Evolutionary conservation across 2,329 filamentous ascomycete species (phyloP).

Genomic region (Talaromyces sp.): DNA sequence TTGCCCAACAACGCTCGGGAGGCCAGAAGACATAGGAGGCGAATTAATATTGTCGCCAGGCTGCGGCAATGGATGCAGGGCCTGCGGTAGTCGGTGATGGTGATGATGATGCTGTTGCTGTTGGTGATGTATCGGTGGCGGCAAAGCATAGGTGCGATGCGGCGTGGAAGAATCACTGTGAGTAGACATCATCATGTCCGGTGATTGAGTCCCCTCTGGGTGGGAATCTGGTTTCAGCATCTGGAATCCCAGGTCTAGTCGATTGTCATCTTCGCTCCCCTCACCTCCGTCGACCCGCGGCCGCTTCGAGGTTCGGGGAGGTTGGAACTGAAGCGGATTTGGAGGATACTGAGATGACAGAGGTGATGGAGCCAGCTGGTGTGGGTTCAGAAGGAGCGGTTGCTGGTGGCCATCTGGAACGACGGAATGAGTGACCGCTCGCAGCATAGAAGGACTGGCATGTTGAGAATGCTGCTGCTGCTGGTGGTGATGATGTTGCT

Average conservation of each 20-base stretch:
- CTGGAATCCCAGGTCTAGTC: conserved; percentile 26
- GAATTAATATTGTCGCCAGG: conserved; percentile 45
- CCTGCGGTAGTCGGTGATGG: conserved; percentile 76
- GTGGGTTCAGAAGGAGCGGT: conserved; percentile 25
- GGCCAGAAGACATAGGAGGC: conserved; percentile 50
- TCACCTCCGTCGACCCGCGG: conserved; percentile 27
- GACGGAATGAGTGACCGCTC: conserved; percentile 24
- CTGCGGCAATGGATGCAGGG: conserved; percentile 61
- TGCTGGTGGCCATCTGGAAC: conserved; percentile 29
- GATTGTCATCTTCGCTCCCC: conserved; percentile 21
- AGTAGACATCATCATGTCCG: conserved; percentile 31
- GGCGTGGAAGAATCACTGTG: conserved; percentile 26
- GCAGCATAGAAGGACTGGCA: conserved; percentile 33
- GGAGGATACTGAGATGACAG: conserved; percentile 30
- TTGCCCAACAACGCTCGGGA: conserved; percentile 80
- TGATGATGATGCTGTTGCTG: conserved; percentile 39
- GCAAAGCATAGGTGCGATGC: conserved; percentile 30
- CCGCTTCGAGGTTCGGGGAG: conserved; percentile 31
- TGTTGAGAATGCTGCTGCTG: conserved; percentile 33
- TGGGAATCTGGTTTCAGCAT: conserved; percentile 28
- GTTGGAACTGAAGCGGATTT: conserved; percentile 27
- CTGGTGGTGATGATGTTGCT: conserved; percentile 29
- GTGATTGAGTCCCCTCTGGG: conserved; percentile 25
- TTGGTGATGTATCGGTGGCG: conserved; percentile 38
- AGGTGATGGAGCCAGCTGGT: conserved; percentile 31